A percentile compares a stretch with the other conserved stretches of the same genome.
Evolutionary conservation across 768 basidiomycete genomes (phyloP).

Genomic region (Hortiboletus flavorubellus): DNA sequence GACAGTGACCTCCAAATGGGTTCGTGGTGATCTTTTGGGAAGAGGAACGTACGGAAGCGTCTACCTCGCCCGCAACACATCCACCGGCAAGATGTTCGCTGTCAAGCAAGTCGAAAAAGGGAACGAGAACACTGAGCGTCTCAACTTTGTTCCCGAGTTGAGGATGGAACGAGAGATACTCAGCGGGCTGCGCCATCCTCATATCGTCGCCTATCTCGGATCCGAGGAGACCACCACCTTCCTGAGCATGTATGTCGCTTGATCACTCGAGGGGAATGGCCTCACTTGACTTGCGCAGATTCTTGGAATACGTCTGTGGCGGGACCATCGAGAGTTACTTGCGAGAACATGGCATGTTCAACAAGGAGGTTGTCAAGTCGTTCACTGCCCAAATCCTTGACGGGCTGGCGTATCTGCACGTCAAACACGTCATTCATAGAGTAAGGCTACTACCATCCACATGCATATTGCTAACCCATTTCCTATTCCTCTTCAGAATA

Average conservation of each 20-base stretch:
- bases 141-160: constrained; percentile 81
- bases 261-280: not conserved
- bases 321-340: constrained; percentile 86
- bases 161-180: constrained; percentile 91
- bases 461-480: not conserved
- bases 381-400: constrained; percentile 86
- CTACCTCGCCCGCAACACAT: constrained; percentile 88
- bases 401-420: constrained; percentile 89
- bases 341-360: constrained; percentile 83
- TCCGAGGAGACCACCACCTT: constrained; percentile 81
- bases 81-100: constrained; percentile 95
- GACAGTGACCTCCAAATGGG: constrained; percentile 86
- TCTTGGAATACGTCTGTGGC: constrained; percentile 96
- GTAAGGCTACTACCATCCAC: constrained; percentile 38
- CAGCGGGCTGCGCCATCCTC: constrained; percentile 89
- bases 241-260: constrained; percentile 74
- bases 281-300: constrained; percentile 45
- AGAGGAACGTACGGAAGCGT: constrained; percentile 93
- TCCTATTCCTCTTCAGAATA: constrained; percentile 49
- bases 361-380: constrained; percentile 82
- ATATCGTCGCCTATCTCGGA: constrained; percentile 94
- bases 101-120: constrained; percentile 92
- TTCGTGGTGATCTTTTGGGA: constrained; percentile 90
- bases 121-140: constrained; percentile 60
- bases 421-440: constrained; percentile 83